Conservation (phyloP, 176 grass and related monocot species). For the Lolium perenne region DNA sequence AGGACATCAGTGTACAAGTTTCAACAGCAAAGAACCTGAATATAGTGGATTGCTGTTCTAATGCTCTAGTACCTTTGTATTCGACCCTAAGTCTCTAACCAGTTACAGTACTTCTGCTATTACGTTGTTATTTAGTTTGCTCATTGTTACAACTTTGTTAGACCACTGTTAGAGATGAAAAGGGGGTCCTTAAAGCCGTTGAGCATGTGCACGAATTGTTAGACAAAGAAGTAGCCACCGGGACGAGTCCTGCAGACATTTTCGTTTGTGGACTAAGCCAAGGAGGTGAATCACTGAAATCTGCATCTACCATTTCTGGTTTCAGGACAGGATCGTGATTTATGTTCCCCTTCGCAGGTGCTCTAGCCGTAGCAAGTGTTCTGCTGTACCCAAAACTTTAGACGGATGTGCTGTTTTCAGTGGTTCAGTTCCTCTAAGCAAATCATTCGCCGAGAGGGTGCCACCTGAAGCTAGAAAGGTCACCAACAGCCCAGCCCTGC, state of each 20-base stretch:
- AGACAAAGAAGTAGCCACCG: slow-evolving; percentile 52
- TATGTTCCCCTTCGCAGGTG: slow-evolving; percentile 10
- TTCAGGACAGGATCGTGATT: background rate
- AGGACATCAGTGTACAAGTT: background rate
- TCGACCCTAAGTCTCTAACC: background rate
- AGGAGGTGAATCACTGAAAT: slow-evolving; percentile 45
- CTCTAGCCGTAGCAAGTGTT: slow-evolving; percentile 64
- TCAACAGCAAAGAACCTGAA: background rate
- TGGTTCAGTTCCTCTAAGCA: slow-evolving; percentile 62
- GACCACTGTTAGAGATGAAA: slow-evolving; percentile 58
- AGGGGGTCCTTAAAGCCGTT: slow-evolving; percentile 61
- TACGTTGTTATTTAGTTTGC: background rate
- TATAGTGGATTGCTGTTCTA: background rate
- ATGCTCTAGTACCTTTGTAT: background rate
- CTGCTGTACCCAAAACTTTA: slow-evolving; percentile 65
- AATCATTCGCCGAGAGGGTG: slow-evolving; percentile 48
- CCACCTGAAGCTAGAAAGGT: slow-evolving; percentile 67
- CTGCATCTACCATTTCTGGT: background rate
- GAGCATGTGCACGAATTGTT: slow-evolving; percentile 56
- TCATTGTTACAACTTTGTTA: background rate
- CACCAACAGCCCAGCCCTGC: too few relatives aligned
- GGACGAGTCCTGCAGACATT: slow-evolving; percentile 47
- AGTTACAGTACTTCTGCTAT: background rate
- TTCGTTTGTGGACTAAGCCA: slow-evolving; percentile 71
- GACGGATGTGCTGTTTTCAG: slow-evolving; percentile 69